phyloP scores from a whole-genome alignment of 2,329 filamentous ascomycete species.

The Penicillium sp. region DNA sequence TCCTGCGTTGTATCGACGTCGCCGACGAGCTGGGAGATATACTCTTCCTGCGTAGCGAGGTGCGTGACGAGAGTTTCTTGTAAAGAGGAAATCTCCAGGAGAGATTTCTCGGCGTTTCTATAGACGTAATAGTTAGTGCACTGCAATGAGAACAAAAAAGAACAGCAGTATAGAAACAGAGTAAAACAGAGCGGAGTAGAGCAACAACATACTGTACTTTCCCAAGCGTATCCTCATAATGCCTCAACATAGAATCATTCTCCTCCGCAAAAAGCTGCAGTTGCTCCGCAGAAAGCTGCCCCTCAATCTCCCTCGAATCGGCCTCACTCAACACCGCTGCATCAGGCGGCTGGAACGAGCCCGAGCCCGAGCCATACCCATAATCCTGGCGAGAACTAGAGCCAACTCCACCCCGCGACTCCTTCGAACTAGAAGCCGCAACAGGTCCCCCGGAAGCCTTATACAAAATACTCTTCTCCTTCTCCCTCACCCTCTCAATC shows the following conservation, averaged over 20 bases:
- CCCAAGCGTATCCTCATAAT: constrained; percentile 91
- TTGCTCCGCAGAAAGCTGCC: constrained; percentile 78
- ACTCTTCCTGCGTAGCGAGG: constrained; percentile 80
- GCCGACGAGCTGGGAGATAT: constrained; percentile 84
- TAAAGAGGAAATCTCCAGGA: constrained; percentile 89
- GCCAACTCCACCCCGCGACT: background rate
- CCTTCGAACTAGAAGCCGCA: background rate
- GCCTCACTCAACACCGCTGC: constrained; percentile 33
- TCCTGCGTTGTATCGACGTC: constrained; percentile 82
- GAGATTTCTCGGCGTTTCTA: constrained; percentile 84
- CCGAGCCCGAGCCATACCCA: background rate
- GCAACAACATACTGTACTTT: constrained; percentile 77
- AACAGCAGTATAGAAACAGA: background rate
- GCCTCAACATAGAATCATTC: constrained; percentile 88
- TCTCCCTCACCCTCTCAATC: constrained; percentile 82
- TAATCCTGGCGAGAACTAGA: background rate
- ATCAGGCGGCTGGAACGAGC: constrained; percentile 29
- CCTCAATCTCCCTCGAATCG: constrained; percentile 49
- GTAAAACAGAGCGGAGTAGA: background rate
- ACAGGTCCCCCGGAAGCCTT: constrained; percentile 53
- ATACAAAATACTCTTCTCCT: constrained; percentile 82
- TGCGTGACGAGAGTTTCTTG: constrained; percentile 88
- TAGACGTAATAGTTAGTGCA: constrained; percentile 6
- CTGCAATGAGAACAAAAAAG: background rate
- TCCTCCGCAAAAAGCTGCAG: constrained; percentile 91